Evolutionary conservation across 352 stramenopile species (phyloP).

Genomic region (Stramenopiles sp.): DNA sequence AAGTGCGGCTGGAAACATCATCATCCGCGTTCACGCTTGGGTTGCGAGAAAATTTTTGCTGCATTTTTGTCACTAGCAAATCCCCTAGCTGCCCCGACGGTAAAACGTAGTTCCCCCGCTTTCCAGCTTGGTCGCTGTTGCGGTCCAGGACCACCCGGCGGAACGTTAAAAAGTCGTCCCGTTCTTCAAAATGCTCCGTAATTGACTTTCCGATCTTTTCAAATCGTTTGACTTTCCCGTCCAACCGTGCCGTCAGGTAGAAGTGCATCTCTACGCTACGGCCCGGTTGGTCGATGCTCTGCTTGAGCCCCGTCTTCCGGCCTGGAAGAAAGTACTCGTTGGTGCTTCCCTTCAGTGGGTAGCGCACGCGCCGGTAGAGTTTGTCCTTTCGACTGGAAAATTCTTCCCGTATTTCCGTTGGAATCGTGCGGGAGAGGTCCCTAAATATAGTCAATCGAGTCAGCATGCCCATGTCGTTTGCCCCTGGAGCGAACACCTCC

Average conservation of each 20-base stretch:
- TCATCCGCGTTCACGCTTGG: constrained; percentile 31
- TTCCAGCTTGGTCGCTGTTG: constrained; percentile 1
- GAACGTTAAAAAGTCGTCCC: constrained; percentile 57
- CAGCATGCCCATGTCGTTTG: constrained; percentile 61
- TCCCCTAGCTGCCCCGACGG: constrained; percentile 12
- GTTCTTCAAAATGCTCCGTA: constrained; percentile 52
- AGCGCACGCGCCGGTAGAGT: constrained; percentile 45
- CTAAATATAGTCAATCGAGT: constrained; percentile 50
- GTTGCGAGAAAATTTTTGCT: constrained; percentile 64
- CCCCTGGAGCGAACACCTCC: constrained; percentile 69
- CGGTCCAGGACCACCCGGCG: constrained; percentile 42
- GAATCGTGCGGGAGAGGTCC: constrained; percentile 48
- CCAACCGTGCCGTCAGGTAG: constrained; percentile 55
- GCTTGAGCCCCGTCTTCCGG: constrained; percentile 43
- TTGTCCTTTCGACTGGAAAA: constrained; percentile 73
- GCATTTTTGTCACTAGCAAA: constrained; percentile 72
- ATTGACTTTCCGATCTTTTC: constrained; percentile 65
- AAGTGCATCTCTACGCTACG: constrained; percentile 63
- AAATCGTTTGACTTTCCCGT: constrained; percentile 53
- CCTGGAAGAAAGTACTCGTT: constrained; percentile 51
- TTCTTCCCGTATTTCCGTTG: constrained; percentile 61
- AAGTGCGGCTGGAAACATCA: constrained; percentile 63
- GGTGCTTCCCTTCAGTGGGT: constrained; percentile 57
- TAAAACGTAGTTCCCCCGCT: constrained; percentile 10
- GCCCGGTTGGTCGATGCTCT: constrained; percentile 58